phyloP scores from a whole-genome alignment of 148 eudicot species.

The Arctostaphylos glauca region DNA sequence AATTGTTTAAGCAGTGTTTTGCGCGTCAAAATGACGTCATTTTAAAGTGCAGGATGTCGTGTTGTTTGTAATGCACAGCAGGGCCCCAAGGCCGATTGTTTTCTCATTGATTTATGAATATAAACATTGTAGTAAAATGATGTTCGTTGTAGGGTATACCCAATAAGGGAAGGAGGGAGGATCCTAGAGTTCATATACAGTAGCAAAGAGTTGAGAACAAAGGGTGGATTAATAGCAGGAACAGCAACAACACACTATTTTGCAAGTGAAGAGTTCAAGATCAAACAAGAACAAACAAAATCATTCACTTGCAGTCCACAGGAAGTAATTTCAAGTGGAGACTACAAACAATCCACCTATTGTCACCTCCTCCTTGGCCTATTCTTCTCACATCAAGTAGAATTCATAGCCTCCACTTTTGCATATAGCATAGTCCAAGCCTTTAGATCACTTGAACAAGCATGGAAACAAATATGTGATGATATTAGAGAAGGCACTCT shows the following conservation, averaged over 20 bases:
- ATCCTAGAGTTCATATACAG: slow-evolving; percentile 72
- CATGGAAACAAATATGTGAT: slow-evolving; percentile 52
- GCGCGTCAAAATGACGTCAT: too few relatives aligned
- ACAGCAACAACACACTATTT: slow-evolving; percentile 80
- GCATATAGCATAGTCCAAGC: slow-evolving; percentile 66
- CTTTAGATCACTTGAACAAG: slow-evolving; percentile 45
- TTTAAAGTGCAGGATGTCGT: too few relatives aligned
- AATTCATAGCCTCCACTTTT: slow-evolving; percentile 68
- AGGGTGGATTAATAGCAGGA: slow-evolving; percentile 60
- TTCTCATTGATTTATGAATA: not conserved
- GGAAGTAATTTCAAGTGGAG: slow-evolving; percentile 63
- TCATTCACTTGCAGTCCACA: slow-evolving; percentile 61
- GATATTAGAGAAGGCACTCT: slow-evolving; percentile 55
- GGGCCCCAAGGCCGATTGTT: too few relatives aligned
- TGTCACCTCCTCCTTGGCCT: slow-evolving; percentile 81
- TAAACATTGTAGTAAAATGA: not conserved
- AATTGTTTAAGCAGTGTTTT: too few relatives aligned
- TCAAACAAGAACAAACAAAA: slow-evolving; percentile 44
- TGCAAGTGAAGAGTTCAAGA: slow-evolving; percentile 58
- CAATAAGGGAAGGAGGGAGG: slow-evolving; percentile 55
- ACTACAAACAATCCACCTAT: slow-evolving; percentile 62
- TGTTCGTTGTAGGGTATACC: slow-evolving; percentile 45
- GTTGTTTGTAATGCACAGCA: too few relatives aligned
- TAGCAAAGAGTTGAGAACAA: slow-evolving; percentile 63
- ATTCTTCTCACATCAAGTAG: slow-evolving; percentile 40